Evolutionary conservation across 306 rosid species (phyloP).

Genomic region (Hippophae tibetana): DNA sequence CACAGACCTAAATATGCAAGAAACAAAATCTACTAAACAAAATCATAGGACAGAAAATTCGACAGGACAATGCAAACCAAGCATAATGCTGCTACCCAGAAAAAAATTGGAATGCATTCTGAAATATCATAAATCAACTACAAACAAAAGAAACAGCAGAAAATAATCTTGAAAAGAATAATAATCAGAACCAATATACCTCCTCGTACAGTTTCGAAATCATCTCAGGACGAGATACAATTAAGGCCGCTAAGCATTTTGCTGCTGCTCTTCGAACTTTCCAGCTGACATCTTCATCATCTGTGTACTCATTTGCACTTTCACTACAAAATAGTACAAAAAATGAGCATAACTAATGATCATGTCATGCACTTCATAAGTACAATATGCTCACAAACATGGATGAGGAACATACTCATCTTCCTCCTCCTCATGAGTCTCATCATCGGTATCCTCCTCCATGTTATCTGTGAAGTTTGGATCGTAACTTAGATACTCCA

Average conservation of each 20-base stretch:
- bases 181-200: constrained; percentile 37
- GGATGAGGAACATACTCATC: constrained; percentile 64
- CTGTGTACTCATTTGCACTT: constrained; percentile 96
- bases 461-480: constrained; percentile 97
- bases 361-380: constrained; percentile 6
- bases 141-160: not conserved
- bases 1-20: not conserved
- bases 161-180: not conserved
- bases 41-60: not conserved
- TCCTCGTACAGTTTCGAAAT: constrained; percentile 83
- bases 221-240: constrained; percentile 95
- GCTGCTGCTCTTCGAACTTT: constrained; percentile 99
- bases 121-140: not conserved
- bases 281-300: constrained; percentile 99
- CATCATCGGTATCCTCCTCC: constrained; percentile 98
- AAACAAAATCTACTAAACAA: not conserved
- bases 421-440: constrained; percentile 85
- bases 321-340: constrained; percentile 49
- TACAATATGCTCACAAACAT: constrained; percentile 14
- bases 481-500: constrained; percentile 86
- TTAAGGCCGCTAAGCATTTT: constrained; percentile 92
- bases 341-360: constrained; percentile 15
- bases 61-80: not conserved
- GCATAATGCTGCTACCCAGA: not conserved
- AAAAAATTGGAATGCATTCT: not conserved